Percentiles rank a stretch among this genome's conserved stretches.
Evolutionary conservation across 2,329 filamentous ascomycete species (phyloP).

Genomic region (Fusarium decemcellulare): DNA sequence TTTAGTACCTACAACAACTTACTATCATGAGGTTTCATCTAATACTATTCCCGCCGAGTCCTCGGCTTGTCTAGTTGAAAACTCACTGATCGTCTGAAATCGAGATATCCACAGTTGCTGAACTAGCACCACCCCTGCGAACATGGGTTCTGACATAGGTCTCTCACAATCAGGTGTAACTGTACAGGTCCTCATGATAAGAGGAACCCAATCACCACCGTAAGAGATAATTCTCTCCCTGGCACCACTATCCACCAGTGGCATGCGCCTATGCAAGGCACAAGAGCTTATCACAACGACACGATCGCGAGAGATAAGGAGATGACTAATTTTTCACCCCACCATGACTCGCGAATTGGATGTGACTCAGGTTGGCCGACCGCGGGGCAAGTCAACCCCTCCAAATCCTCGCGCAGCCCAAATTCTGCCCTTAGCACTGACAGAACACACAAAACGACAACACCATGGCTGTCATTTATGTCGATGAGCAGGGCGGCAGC

Average conservation of each 20-base stretch:
- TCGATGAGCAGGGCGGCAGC: slow-evolving; percentile 84
- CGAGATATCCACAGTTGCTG: too few relatives aligned
- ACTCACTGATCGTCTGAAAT: too few relatives aligned
- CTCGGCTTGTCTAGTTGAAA: too few relatives aligned
- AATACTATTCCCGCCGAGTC: too few relatives aligned
- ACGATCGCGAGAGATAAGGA: slow-evolving; percentile 19
- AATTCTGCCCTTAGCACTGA: slow-evolving; percentile 29
- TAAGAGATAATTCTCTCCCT: not conserved
- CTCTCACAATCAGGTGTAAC: not conserved
- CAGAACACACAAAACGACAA: slow-evolving; percentile 15
- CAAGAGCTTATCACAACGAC: slow-evolving; percentile 10
- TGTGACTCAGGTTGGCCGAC: slow-evolving; percentile 36
- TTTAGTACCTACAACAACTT: too few relatives aligned
- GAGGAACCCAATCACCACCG: not conserved
- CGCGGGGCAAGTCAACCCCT: slow-evolving; percentile 38
- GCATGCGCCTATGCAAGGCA: too few relatives aligned
- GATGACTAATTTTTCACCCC: slow-evolving; percentile 42
- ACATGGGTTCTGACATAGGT: not conserved
- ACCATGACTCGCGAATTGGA: slow-evolving; percentile 26
- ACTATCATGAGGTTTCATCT: too few relatives aligned
- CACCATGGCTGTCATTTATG: slow-evolving; percentile 54
- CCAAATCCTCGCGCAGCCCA: slow-evolving; percentile 20
- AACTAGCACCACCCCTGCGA: not conserved
- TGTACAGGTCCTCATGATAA: not conserved
- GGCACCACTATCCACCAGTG: too few relatives aligned